Evolutionary conservation across 352 stramenopile species (phyloP), one percentile per base, ranked within the genome.

Genomic region (Phytophthora foliorum): DNA sequence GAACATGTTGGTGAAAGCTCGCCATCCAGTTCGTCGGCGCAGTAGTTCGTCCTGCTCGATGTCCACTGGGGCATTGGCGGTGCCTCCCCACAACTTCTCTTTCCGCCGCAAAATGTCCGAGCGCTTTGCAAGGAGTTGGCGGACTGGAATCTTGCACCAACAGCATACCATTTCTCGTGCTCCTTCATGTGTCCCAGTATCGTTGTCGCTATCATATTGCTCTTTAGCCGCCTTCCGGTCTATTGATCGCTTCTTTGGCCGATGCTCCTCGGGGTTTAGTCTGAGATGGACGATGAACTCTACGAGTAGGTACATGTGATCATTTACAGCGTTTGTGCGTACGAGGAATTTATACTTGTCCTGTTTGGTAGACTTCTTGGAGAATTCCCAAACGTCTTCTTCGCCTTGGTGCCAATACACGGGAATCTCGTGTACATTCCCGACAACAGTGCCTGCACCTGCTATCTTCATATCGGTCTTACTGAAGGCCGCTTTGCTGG

Each of bases 321-420:
- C 84, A 25, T 91, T 92, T 10, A 91, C 69, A 14, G 76, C 61
- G 59, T 93, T 91, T 3, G 86, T 92, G 2, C 86, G 84, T 19
- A 93, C 78, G 2, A 94, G 71, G 54, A 94, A 94, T 55, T 94
- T 94, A 75, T 94, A 94, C 67, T 89, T 90, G 57, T 91, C 71
- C 44, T 88, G 66, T 55, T 92, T 93, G 1, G 87, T 94, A 6
- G 87, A 67, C 36, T 88, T 88, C 44, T 82, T 84, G 2, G 87
- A 94, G 53, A 94, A 93, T 53, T 93, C 78, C 87, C 87, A 94
- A 19, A 94, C 77, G 29, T 93, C 87, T 69, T 95, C 87, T 77
- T 92, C 82, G 1, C 75, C 58, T 29, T 78, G 65, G 38, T 81
- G 86, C 85, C 87, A 95, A 41, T 83, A 78, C 11, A 95, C 85